These are phyloP conservation scores for Globisporangium irregulare DNA, from an alignment of 352 stramenopile genomes.

Conservation along the genomic window DNA sequence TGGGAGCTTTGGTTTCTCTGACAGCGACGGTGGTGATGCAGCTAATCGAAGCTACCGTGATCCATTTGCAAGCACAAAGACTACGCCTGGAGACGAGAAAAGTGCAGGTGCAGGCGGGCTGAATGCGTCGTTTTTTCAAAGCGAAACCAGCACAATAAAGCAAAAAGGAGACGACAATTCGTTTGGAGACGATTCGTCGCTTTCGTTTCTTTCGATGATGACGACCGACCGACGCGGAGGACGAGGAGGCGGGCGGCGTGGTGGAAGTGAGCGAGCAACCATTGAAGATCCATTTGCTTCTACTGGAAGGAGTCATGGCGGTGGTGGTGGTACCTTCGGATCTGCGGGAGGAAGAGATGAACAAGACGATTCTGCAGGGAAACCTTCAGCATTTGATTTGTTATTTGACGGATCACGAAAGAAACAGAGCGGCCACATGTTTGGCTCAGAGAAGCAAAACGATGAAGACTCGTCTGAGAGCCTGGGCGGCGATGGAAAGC, in stretches of 20 bases:
- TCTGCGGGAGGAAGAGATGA: neutral
- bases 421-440: neutral
- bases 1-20: neutral
- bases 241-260: slow-evolving; percentile 10
- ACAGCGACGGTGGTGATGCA: neutral
- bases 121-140: slow-evolving; percentile 37
- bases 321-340: neutral
- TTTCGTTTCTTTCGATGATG: slow-evolving; percentile 25
- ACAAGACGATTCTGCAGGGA: neutral
- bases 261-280: neutral
- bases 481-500: neutral
- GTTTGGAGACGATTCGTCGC: slow-evolving; percentile 16
- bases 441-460: neutral
- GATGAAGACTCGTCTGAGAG: neutral
- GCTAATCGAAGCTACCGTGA: slow-evolving; percentile 4
- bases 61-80: slow-evolving; percentile 8
- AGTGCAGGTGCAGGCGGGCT: slow-evolving; percentile 15
- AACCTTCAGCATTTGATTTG: slow-evolving; percentile 20
- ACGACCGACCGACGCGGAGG: slow-evolving; percentile 24
- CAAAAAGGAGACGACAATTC: neutral
- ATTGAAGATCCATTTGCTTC: slow-evolving; percentile 21
- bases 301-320: neutral
- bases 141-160: neutral
- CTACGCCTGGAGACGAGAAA: slow-evolving; percentile 7
- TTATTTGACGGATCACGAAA: slow-evolving; percentile 23